Percentiles rank a stretch among this genome's conserved stretches.
phyloP scores from a whole-genome alignment of 2,329 filamentous ascomycete species.

The Aspergillus ochraceoroseus region DNA sequence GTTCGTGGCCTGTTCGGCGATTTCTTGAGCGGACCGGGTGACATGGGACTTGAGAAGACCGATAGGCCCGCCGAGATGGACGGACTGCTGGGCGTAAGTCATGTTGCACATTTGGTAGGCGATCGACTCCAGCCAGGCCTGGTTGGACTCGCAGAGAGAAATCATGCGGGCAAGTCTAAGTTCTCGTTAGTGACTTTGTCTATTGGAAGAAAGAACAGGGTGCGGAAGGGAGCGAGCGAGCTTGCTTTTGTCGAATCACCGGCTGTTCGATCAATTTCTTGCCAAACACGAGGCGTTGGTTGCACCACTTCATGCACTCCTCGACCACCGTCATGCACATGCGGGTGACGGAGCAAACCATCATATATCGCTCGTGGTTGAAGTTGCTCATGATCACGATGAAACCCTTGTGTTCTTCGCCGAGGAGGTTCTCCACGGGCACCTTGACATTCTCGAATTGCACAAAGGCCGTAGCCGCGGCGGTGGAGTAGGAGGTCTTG shows the following conservation, averaged over 20 bases:
- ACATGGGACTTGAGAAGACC: slow-evolving; percentile 74
- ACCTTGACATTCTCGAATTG: slow-evolving; percentile 86
- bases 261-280: slow-evolving; percentile 79
- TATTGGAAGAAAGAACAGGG: not conserved
- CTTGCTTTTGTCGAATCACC: slow-evolving; percentile 73
- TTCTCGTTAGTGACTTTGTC: slow-evolving; percentile 1
- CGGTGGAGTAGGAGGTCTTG: slow-evolving; percentile 65
- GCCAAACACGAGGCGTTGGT: slow-evolving; percentile 78
- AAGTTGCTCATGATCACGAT: slow-evolving; percentile 81
- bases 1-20: slow-evolving; percentile 77
- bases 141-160: slow-evolving; percentile 71
- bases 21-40: slow-evolving; percentile 73
- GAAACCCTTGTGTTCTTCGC: slow-evolving; percentile 80
- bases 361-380: slow-evolving; percentile 79
- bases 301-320: slow-evolving; percentile 81
- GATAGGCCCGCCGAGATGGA: slow-evolving; percentile 72
- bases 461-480: slow-evolving; percentile 73
- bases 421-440: slow-evolving; percentile 69
- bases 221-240: not conserved
- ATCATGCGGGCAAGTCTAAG: slow-evolving; percentile 77
- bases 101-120: slow-evolving; percentile 87
- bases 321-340: slow-evolving; percentile 66
- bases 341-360: slow-evolving; percentile 63
- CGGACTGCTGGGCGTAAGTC: slow-evolving; percentile 70
- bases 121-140: slow-evolving; percentile 78